Conservation (phyloP, 2,329 filamentous ascomycete species). For the Myrmaecium sp. region DNA sequence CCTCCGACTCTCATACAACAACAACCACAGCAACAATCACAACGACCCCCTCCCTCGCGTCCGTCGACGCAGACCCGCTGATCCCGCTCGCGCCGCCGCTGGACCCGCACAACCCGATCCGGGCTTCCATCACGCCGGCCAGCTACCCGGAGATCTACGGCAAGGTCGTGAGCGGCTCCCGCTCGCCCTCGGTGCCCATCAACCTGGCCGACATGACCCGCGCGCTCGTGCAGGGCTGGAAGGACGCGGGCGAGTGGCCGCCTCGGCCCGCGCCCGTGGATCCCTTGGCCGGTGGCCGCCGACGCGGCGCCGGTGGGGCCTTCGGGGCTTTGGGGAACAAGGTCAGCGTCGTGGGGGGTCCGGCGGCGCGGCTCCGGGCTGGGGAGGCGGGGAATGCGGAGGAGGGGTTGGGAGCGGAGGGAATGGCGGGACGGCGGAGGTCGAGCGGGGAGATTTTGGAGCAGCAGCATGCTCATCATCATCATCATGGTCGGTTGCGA, state of each 20-base stretch:
- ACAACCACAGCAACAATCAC: constrained; percentile 22
- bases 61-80: constrained; percentile 18
- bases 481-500: no score
- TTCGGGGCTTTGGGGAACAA: constrained; percentile 2
- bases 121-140: constrained; percentile 54
- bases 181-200: constrained; percentile 75
- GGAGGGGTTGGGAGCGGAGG: constrained; percentile 5
- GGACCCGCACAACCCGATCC: constrained; percentile 56
- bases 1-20: no score
- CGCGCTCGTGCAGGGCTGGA: constrained; percentile 79
- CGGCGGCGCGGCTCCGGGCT: constrained; percentile 2
- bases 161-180: constrained; percentile 64
- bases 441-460: constrained; percentile 12
- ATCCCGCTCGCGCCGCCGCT: constrained; percentile 60
- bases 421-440: constrained; percentile 7
- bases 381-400: neutral
- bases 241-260: constrained; percentile 85
- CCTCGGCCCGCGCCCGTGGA: constrained; percentile 39
- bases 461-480: constrained; percentile 24
- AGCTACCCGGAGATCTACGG: constrained; percentile 74
- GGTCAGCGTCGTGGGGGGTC: constrained; percentile 4
- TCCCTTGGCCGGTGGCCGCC: constrained; percentile 24
- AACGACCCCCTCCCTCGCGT: constrained; percentile 8
- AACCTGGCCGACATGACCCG: constrained; percentile 69
- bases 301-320: constrained; percentile 9